Percentiles rank a stretch among this genome's conserved stretches.
Conservation (phyloP, 345 rosid genomes). For the Boechera stricta region DNA sequence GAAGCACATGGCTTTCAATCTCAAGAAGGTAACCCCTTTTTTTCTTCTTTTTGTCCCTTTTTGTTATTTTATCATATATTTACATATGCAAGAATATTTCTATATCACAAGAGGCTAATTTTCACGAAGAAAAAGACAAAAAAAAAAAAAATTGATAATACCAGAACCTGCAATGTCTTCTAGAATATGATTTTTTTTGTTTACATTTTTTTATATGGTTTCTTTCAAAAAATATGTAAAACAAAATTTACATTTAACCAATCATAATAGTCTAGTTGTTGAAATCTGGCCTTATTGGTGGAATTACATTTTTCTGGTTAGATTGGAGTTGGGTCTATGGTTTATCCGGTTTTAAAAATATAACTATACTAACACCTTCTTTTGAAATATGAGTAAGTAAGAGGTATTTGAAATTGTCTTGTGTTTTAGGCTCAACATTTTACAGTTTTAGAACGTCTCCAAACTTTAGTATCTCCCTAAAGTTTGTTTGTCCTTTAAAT, state of each 20-base stretch:
- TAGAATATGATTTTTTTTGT: neutral
- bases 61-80: neutral
- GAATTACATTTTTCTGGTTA: neutral
- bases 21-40: conserved; percentile 67
- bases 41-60: conserved; percentile 10
- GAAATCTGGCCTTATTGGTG: too few relatives aligned
- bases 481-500: neutral
- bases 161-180: neutral
- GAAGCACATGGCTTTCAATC: conserved; percentile 80
- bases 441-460: conserved; percentile 14
- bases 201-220: neutral
- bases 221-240: neutral
- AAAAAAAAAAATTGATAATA: neutral
- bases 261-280: neutral
- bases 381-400: neutral
- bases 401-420: neutral
- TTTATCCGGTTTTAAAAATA: neutral
- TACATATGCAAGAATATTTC: neutral
- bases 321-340: neutral
- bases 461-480: neutral
- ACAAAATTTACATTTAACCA: neutral
- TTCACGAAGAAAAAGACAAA: conserved; percentile 4
- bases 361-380: neutral
- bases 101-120: neutral
- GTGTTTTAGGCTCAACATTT: conserved; percentile 14